These are phyloP conservation scores for Pseudocercospora vitis DNA, from an alignment of 2,329 filamentous ascomycete genomes.

Conservation along the genomic window DNA sequence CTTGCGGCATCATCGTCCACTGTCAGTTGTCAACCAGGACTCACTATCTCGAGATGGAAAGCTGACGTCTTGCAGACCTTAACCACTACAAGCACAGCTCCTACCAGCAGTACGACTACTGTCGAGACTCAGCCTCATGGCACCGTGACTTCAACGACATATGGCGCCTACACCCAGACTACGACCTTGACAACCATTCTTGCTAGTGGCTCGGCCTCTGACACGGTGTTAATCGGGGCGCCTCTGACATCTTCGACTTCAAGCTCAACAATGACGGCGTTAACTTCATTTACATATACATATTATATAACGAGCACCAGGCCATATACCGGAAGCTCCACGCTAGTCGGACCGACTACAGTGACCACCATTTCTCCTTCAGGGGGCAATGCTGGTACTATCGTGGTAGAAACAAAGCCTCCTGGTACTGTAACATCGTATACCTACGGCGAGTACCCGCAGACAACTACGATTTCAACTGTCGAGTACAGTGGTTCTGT, in stretches of 20 bases:
- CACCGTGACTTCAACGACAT: conserved; percentile 2
- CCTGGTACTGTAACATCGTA: neutral
- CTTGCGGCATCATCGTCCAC: too few relatives aligned
- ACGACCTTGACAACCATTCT: conserved; percentile 10
- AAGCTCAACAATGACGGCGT: too few relatives aligned
- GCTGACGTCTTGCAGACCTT: too few relatives aligned
- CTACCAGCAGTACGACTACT: too few relatives aligned
- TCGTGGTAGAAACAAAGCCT: too few relatives aligned
- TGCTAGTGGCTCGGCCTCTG: neutral
- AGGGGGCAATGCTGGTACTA: too few relatives aligned
- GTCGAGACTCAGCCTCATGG: too few relatives aligned
- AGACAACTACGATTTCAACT: conserved; percentile 6
- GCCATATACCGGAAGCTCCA: neutral
- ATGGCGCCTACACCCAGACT: neutral
- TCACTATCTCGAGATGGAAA: too few relatives aligned
- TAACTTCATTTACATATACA: too few relatives aligned
- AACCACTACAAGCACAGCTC: too few relatives aligned
- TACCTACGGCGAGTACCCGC: neutral
- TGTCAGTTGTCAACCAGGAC: too few relatives aligned
- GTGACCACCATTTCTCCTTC: neutral
- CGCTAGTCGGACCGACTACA: neutral
- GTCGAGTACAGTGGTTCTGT: neutral
- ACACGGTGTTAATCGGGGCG: conserved; percentile 1
- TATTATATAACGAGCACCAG: neutral
- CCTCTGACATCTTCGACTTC: conserved; percentile 3